phyloP scores from a whole-genome alignment of 176 grass and related monocot species.

The Hsuehochloa calcarea region DNA sequence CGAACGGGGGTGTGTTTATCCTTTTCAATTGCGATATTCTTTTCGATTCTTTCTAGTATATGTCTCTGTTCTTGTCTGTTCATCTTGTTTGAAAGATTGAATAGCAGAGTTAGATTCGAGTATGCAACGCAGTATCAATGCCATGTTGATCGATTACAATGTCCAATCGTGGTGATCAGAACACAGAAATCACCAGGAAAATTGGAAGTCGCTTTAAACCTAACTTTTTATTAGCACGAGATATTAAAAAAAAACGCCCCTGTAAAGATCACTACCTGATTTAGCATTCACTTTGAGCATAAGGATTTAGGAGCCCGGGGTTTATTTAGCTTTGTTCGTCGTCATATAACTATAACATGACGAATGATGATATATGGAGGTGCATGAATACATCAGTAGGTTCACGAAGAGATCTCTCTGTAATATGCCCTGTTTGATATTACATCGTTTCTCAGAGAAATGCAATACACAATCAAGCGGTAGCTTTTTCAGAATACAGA shows the following conservation, averaged over 20 bases:
- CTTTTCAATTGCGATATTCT: conserved; percentile 23
- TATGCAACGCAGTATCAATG: not conserved
- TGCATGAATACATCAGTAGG: not conserved
- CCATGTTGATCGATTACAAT: not conserved
- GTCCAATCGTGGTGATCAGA: not conserved
- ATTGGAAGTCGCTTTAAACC: not conserved
- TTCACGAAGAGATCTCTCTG: not conserved
- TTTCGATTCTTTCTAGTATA: conserved; percentile 32
- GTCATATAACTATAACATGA: not conserved
- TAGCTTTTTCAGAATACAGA: not conserved
- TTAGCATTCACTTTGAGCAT: not conserved
- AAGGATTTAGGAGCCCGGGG: no score
- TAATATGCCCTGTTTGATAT: not conserved
- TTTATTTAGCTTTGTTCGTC: not conserved
- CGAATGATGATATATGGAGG: not conserved
- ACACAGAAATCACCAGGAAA: not conserved
- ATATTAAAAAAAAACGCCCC: not conserved
- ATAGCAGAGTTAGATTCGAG: not conserved
- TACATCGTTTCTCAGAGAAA: not conserved
- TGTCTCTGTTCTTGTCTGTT: not conserved
- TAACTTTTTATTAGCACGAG: no score
- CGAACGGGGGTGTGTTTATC: conserved; percentile 19
- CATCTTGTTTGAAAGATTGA: not conserved
- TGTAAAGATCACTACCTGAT: not conserved
- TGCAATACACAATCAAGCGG: not conserved